Conservation (phyloP, 73 alveolate species). For the Stentor coeruleus region DNA sequence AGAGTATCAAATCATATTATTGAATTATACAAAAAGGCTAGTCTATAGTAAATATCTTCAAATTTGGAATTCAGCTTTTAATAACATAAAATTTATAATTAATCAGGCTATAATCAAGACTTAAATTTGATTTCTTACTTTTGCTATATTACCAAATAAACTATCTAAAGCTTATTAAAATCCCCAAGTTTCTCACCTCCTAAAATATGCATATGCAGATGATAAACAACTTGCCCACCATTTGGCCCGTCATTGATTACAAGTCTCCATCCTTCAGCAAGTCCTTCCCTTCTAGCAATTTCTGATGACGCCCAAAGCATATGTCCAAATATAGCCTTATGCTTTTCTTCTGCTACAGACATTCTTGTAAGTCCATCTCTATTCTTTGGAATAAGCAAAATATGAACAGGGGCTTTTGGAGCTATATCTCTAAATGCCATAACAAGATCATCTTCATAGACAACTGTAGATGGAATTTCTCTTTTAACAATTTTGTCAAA, state of each 20-base stretch:
- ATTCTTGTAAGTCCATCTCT: constrained; percentile 74
- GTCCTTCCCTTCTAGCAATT: constrained; percentile 71
- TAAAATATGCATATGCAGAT: constrained; percentile 90
- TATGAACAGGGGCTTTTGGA: constrained; percentile 85
- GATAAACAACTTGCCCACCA: constrained; percentile 90
- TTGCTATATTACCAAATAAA: too few relatives aligned
- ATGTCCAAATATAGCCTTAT: constrained; percentile 72
- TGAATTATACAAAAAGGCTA: too few relatives aligned
- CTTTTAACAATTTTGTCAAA: constrained; percentile 88
- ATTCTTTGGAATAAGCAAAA: constrained; percentile 85
- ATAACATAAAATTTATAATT: too few relatives aligned
- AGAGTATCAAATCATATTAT: too few relatives aligned
- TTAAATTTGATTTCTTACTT: too few relatives aligned
- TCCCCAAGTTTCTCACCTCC: constrained; percentile 96
- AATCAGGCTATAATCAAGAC: too few relatives aligned
- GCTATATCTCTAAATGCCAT: constrained; percentile 80
- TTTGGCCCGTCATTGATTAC: constrained; percentile 82
- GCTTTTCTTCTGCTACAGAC: constrained; percentile 65
- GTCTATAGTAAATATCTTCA: too few relatives aligned
- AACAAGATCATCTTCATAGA: constrained; percentile 83
- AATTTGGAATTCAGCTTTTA: too few relatives aligned
- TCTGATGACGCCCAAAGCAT: constrained; percentile 64
- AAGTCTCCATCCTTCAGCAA: constrained; percentile 85
- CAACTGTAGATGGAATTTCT: constrained; percentile 86
- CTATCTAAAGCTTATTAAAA: too few relatives aligned